These are phyloP conservation scores for Russula lepida DNA, from an alignment of 768 basidiomycete species.

Conservation along the genomic window DNA sequence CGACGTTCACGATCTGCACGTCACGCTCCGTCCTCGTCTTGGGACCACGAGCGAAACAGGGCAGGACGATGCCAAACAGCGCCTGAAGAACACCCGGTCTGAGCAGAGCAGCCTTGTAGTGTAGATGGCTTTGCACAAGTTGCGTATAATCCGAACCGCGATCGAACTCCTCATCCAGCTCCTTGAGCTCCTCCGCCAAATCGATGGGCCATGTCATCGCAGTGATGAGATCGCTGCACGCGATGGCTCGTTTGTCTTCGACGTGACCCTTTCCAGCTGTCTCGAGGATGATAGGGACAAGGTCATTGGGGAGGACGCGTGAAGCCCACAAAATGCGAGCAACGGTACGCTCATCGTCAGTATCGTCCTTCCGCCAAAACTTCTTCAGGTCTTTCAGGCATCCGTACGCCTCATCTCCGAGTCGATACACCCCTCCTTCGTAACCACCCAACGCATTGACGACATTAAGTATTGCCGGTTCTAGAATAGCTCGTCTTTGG, in stretches of 20 bases:
- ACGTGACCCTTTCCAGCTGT: conserved; percentile 72
- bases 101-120: conserved; percentile 81
- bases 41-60: conserved; percentile 60
- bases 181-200: conserved; percentile 87
- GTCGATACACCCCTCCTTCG: conserved; percentile 56
- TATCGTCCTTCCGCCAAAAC: conserved; percentile 93
- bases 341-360: conserved; percentile 92
- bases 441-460: conserved; percentile 75
- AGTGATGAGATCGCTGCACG: conserved; percentile 81
- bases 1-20: conserved; percentile 76
- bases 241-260: conserved; percentile 76
- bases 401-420: conserved; percentile 74
- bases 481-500: conserved; percentile 47
- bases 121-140: conserved; percentile 67
- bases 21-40: conserved; percentile 75
- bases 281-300: conserved; percentile 74
- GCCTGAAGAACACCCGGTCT: conserved; percentile 61
- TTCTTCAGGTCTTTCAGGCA: conserved; percentile 93
- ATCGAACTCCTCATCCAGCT: conserved; percentile 77
- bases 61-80: conserved; percentile 65
- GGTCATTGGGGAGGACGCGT: conserved; percentile 78
- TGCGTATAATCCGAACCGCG: conserved; percentile 84
- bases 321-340: conserved; percentile 88
- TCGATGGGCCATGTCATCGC: conserved; percentile 99
- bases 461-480: conserved; percentile 62